phyloP scores from a whole-genome alignment of 805 yeast species.

The Komagataella pseudopastoris region DNA sequence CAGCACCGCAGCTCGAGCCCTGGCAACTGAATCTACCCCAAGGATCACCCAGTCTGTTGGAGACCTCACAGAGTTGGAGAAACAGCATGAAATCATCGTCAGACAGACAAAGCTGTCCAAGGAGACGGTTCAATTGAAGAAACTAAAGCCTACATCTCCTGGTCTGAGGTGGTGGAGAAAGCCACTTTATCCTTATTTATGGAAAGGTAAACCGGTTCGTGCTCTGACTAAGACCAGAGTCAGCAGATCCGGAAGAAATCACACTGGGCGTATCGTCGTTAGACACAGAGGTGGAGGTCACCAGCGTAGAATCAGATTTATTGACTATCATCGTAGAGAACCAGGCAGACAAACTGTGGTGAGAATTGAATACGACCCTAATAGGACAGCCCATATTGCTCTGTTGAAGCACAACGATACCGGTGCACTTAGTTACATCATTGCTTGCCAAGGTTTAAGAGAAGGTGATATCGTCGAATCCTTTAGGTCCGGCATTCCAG shows the following conservation, averaged over 20 bases:
- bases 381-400: conserved; percentile 89
- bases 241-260: conserved; percentile 78
- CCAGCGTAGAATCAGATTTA: conserved; percentile 70
- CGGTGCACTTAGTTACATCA: conserved; percentile 58
- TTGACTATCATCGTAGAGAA: conserved; percentile 58
- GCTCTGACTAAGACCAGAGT: conserved; percentile 63
- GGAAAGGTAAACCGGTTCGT: conserved; percentile 72
- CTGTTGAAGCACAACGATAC: conserved; percentile 53
- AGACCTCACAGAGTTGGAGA: conserved; percentile 61
- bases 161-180: conserved; percentile 80
- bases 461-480: conserved; percentile 87
- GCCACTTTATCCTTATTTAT: conserved; percentile 78
- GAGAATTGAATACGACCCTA: conserved; percentile 93
- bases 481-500: conserved; percentile 80
- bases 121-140: conserved; percentile 58
- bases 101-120: conserved; percentile 64
- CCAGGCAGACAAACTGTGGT: conserved; percentile 69
- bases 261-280: conserved; percentile 77
- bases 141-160: conserved; percentile 72
- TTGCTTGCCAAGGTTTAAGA: conserved; percentile 88
- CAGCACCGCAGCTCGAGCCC: conserved; percentile 14
- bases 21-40: conserved; percentile 18
- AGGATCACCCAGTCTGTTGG: conserved; percentile 27
- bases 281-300: conserved; percentile 98
- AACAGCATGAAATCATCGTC: conserved; percentile 58